A percentile compares a stretch with the other conserved stretches of the same genome.
Evolutionary conservation across 2,329 filamentous ascomycete genomes (phyloP).

Genomic region (Leptodontidium sp.): DNA sequence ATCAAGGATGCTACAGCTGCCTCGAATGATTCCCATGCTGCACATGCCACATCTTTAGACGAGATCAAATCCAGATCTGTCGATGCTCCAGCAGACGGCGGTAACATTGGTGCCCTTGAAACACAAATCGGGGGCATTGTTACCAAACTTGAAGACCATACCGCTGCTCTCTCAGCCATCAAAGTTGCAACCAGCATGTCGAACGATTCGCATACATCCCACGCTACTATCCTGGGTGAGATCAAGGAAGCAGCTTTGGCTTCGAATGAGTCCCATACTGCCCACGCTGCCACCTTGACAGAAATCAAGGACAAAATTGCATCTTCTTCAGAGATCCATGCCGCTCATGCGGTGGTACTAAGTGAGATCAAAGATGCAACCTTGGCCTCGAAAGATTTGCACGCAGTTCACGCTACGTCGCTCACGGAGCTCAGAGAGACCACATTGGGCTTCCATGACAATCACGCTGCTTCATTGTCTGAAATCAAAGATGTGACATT

Average conservation of each 20-base stretch:
- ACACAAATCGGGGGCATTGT: constrained; percentile 32
- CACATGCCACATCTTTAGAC: constrained; percentile 29
- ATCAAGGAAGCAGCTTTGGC: constrained; percentile 37
- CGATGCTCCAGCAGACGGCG: constrained; percentile 9
- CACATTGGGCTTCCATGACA: constrained; percentile 7
- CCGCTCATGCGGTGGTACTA: constrained; percentile 26
- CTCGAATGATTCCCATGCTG: constrained; percentile 28
- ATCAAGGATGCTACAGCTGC: constrained; percentile 30
- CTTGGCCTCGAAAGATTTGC: constrained; percentile 25
- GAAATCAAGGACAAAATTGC: not conserved
- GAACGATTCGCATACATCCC: constrained; percentile 31
- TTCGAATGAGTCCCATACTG: constrained; percentile 27
- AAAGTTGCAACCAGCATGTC: constrained; percentile 23
- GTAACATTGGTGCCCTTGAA: constrained; percentile 24
- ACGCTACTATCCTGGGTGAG: constrained; percentile 28
- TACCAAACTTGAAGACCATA: constrained; percentile 31
- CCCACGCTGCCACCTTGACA: constrained; percentile 25
- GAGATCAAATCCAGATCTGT: constrained; percentile 34
- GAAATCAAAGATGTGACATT: constrained; percentile 31
- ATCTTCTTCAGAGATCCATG: constrained; percentile 17
- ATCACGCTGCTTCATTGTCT: constrained; percentile 22
- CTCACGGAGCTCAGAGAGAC: constrained; percentile 33
- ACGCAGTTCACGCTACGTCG: constrained; percentile 25
- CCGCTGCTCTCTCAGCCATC: constrained; percentile 20
- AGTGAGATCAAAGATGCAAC: constrained; percentile 38